phyloP scores from a whole-genome alignment of 805 yeast species.

The Brettanomyces custersianus region DNA sequence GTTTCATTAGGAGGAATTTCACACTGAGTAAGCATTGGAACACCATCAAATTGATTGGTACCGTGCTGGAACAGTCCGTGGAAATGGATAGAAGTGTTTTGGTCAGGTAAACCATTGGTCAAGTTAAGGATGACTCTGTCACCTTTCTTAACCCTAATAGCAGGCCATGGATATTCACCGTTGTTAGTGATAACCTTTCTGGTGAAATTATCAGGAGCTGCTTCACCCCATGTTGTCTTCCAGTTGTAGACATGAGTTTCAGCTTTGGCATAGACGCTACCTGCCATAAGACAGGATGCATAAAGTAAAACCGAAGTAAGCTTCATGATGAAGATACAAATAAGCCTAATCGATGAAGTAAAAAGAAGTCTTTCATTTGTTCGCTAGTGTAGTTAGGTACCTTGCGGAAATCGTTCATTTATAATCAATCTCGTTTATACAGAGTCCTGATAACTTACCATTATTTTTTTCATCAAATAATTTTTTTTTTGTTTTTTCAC shows the following conservation, averaged over 20 bases:
- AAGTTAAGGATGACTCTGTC: constrained; percentile 69
- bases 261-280: constrained; percentile 28
- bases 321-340: neutral
- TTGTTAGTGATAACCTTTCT: constrained; percentile 42
- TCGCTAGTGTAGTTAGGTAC: no score
- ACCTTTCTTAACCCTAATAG: constrained; percentile 63
- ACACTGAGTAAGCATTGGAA: constrained; percentile 81
- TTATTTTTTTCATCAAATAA: no score
- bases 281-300: neutral
- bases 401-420: no score
- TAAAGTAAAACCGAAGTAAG: neutral
- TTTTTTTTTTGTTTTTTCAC: no score
- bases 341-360: no score
- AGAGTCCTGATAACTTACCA: no score
- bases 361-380: no score
- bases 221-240: constrained; percentile 58
- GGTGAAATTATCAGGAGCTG: constrained; percentile 43
- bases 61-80: constrained; percentile 88
- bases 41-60: constrained; percentile 81
- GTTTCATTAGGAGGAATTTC: constrained; percentile 78
- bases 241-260: constrained; percentile 53
- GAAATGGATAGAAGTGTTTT: constrained; percentile 78
- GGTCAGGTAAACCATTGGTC: constrained; percentile 62
- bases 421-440: no score
- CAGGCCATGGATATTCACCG: constrained; percentile 78